Percentiles rank a stretch among this genome's conserved stretches.
Evolutionary conservation across 345 rosid genomes (phyloP).

Genomic region (Sonneratia alba): DNA sequence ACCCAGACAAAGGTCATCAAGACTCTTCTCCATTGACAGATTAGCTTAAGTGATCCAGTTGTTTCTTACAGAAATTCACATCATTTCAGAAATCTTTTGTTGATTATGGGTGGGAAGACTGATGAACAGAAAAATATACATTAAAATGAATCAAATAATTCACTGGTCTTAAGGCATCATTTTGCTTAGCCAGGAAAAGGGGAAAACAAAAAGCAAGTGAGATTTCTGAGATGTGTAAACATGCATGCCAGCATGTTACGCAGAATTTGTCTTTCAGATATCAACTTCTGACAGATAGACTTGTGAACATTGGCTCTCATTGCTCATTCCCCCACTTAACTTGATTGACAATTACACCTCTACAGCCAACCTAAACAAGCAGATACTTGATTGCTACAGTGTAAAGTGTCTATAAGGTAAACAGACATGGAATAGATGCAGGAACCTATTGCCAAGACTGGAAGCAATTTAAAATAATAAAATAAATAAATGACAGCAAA

Average conservation of each 20-base stretch:
- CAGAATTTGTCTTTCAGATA: background rate
- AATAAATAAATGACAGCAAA: background rate
- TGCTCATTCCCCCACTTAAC: background rate
- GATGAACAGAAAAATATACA: no score
- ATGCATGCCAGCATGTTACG: background rate
- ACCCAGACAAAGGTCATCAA: no score
- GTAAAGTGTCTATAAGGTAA: background rate
- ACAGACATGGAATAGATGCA: background rate
- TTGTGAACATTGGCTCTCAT: background rate
- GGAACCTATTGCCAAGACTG: background rate
- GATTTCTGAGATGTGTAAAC: background rate
- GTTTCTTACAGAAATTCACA: background rate
- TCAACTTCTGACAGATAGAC: background rate
- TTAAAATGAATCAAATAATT: background rate
- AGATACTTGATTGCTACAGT: background rate
- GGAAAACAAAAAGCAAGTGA: background rate
- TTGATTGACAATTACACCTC: background rate
- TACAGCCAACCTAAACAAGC: background rate
- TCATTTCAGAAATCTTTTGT: background rate
- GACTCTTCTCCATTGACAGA: background rate
- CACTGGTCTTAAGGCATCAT: background rate
- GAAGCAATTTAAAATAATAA: background rate
- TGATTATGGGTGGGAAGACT: no score
- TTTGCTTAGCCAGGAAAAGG: background rate
- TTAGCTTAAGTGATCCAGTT: background rate